Evolutionary conservation across 345 rosid species (phyloP), one percentile per base, ranked within the genome.

Genomic region (Arabidopsis arenosa): DNA sequence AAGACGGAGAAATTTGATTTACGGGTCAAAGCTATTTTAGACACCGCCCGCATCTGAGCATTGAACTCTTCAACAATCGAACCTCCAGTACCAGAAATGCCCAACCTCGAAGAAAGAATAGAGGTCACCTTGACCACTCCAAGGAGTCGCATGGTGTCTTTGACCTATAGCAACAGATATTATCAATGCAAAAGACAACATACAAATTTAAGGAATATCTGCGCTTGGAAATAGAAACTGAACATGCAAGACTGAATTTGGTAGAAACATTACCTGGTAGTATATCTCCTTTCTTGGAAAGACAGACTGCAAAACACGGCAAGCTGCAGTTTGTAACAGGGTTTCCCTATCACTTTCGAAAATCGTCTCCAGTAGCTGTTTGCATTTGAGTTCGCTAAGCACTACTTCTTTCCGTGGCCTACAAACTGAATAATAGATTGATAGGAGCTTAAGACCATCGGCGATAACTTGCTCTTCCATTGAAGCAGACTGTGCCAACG

Each of bases 11-110:
- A 85, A 86, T 92, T 92, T 70, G 91, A 84, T 49, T 82, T 93
- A 45, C 97, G 99, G 66, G 88, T 92, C 91, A 95, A 79, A 60
- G 99, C 96, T 85, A 92, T 90, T 90, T 87, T 95, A 62, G 98
- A 92, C 48, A 95, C 93, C 11, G 96, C 96, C 70, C 88, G 92
- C 97, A 95, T 95, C 83, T 90, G 99, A 71, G 92, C 88, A 69
- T 86, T 92, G 79, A 95, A 95, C 83, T 95, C 99, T 80, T 88
- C 98, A 72, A 95, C 85, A 74, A 90, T 85, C 90, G 96, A 89
- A 36, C 87, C 85, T 70, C 90, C 92, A 10, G 89, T 79, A 61
- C 89, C 87, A 73, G 96, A 96, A 79, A 83, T 84, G 71, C 92
- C 97, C 66, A 92, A 80, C 84, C 88, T 89, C 64, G 97, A 85